Base-by-base conservation (phyloP, 805 yeast genomes). In the Starmerella bombi region DNA sequence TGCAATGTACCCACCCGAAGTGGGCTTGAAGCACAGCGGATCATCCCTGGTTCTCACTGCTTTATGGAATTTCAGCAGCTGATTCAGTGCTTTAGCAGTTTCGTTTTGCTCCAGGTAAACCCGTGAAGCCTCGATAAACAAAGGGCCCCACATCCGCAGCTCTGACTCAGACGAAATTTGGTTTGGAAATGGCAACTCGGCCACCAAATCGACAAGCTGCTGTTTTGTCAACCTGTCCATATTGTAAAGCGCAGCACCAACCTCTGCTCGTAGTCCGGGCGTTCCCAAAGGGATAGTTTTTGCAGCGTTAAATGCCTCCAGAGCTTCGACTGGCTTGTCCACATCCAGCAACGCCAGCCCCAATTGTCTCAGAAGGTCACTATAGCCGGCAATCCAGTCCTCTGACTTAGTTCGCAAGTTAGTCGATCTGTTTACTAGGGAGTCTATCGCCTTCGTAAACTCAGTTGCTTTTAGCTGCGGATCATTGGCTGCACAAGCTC, bases 381-480 rank as follows among this genome's bases (percentile, higher is more conserved):
- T 51, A 42, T 59, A 59, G 4, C 61, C 62, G 2, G 54, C 46
- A 8, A 59, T 50, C 63, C 63, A 59, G 28, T 41, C 43, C 16
- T 37, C 43, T 15, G 51, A 43, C 38, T 58, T 55, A 6, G 39
- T 37, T 10, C 32, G 25, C 19, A 58, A 38, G 28, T 57, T 53
- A 5, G 50, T 43, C 22, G 35, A 28, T 2, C 38, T 34, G 3
- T 38, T 22, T 9, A 53, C 45, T 3, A 58, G 44, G 4, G 48
- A 36, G 20, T 44, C 41, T 21, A 58, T 40, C 12, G 57, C 58
- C 12, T 43, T 41, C 27, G 50, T 44, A 29, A 44, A 51, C 31
- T 44, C 43, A 18, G 41, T 36, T 3, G 38, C 46, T 19, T 43
- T 42, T n/a, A 28, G 28, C 14, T 33, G 38, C 9, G 48, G 42